A percentile compares a stretch with the other conserved stretches of the same genome.
phyloP scores from a whole-genome alignment of 208 protist species.

The Histomonas meleagridis region DNA sequence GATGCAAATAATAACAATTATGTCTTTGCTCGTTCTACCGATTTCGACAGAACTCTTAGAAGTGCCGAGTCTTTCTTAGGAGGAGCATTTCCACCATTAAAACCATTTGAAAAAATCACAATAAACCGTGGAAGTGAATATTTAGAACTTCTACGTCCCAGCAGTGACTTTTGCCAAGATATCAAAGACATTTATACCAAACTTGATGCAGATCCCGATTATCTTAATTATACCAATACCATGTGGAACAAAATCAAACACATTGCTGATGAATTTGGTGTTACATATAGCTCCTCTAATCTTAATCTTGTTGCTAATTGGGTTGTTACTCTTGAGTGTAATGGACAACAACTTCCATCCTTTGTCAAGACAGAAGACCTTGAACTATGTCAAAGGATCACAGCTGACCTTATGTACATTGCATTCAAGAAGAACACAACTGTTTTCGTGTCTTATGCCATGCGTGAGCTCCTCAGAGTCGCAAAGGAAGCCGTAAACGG shows the following conservation, averaged over 20 bases:
- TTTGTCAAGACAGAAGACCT: not conserved
- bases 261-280: not conserved
- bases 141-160: not conserved
- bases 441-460: not conserved
- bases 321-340: not conserved
- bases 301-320: not conserved
- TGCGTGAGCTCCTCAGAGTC: not conserved
- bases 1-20: not conserved
- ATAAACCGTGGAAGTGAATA: not conserved
- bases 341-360: not conserved
- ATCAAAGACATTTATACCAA: not conserved
- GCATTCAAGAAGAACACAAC: not conserved
- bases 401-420: not conserved
- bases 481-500: not conserved
- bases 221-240: not conserved
- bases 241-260: not conserved
- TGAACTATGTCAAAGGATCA: not conserved
- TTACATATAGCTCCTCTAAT: not conserved
- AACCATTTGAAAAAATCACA: not conserved
- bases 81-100: not conserved
- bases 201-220: too few species aligned
- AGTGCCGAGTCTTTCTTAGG: not conserved
- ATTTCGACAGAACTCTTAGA: not conserved
- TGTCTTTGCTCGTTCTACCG: not conserved
- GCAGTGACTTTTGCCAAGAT: not conserved